Conservation (phyloP, 106 monocot genomes). For the Dendrobium officinale region DNA sequence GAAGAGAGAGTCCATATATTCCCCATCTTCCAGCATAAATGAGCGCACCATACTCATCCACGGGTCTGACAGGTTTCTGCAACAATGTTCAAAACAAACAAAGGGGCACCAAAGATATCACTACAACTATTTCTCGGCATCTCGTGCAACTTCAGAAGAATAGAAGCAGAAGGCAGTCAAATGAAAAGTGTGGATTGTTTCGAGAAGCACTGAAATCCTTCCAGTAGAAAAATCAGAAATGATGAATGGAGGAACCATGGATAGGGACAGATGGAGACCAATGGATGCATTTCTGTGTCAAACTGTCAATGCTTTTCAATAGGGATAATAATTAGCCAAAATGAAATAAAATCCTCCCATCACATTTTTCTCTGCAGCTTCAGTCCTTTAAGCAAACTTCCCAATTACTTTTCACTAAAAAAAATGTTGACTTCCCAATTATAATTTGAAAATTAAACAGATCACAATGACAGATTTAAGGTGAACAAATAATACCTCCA, state of each 20-base stretch:
- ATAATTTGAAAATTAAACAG: not conserved
- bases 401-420: not conserved
- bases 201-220: too few species aligned
- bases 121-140: not conserved
- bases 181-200: too few species aligned
- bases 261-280: too few species aligned
- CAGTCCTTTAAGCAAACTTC: not conserved
- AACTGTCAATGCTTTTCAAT: too few species aligned
- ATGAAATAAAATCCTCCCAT: not conserved
- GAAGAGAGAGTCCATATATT: slow-evolving; percentile 72
- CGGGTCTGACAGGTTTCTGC: slow-evolving; percentile 59
- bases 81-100: slow-evolving; percentile 6
- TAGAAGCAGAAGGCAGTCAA: too few species aligned
- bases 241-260: not conserved
- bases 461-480: not conserved
- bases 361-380: not conserved
- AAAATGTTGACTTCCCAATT: not conserved
- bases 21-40: slow-evolving; percentile 93
- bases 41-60: slow-evolving; percentile 79
- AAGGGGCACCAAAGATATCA: not conserved
- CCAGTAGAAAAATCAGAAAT: not conserved
- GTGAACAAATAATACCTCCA: not conserved
- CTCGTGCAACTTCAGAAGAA: too few species aligned
- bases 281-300: too few species aligned
- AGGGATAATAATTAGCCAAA: not conserved